Percentiles rank a stretch among this genome's conserved stretches.
Conservation (phyloP, 1,139 yeast genomes). For the Geotrichum siamense region DNA sequence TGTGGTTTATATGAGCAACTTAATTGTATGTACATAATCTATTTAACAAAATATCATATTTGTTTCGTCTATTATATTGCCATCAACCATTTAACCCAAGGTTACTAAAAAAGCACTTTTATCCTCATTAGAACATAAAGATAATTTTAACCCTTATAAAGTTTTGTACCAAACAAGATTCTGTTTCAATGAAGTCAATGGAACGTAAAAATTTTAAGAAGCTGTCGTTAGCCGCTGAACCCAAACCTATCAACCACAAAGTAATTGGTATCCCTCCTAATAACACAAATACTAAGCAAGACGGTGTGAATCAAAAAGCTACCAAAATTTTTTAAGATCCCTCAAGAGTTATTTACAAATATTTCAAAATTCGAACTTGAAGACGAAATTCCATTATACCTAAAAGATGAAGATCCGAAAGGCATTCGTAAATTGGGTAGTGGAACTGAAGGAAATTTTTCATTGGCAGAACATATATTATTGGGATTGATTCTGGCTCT, state of each 20-base stretch:
- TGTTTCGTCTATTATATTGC: no score
- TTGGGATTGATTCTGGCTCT: constrained; percentile 86
- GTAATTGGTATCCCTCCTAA: constrained; percentile 11
- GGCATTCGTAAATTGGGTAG: constrained; percentile 74
- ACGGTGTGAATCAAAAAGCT: not conserved
- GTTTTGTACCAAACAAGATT: no score
- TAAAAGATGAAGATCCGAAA: constrained; percentile 62
- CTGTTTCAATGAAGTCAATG: constrained; percentile 57
- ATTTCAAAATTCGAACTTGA: constrained; percentile 40
- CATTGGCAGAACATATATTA: constrained; percentile 82
- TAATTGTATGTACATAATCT: no score
- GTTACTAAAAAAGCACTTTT: no score
- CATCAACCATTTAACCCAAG: no score
- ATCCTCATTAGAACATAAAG: no score
- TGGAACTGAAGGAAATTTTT: constrained; percentile 91
- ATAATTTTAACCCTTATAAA: no score
- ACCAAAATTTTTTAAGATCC: no score
- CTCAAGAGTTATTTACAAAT: constrained; percentile 26
- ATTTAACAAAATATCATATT: no score
- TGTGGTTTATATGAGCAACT: no score
- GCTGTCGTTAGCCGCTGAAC: constrained; percentile 41
- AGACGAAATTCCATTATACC: constrained; percentile 44
- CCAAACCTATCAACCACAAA: constrained; percentile 13
- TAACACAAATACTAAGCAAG: constrained; percentile 7
- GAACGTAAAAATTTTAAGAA: constrained; percentile 70